These are phyloP conservation scores for Paramecium sonneborni DNA, from an alignment of 73 alveolate species.

Conservation along the genomic window DNA sequence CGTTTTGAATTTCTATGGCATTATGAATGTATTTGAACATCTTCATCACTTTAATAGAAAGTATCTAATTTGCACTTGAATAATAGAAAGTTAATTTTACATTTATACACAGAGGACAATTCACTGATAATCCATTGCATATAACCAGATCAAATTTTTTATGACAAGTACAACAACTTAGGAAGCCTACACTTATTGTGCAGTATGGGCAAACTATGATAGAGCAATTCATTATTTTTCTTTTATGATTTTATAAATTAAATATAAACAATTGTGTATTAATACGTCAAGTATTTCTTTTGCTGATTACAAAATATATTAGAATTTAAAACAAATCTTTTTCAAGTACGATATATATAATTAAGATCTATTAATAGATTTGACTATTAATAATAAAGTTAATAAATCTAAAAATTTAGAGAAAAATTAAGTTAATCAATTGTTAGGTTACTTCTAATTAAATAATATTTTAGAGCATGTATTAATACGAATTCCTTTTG, in stretches of 20 bases:
- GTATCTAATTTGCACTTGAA: not conserved
- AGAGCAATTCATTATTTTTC: not conserved
- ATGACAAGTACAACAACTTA: constrained; percentile 31
- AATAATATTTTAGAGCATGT: not conserved
- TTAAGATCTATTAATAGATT: no score
- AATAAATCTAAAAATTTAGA: not conserved
- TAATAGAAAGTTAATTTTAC: not conserved
- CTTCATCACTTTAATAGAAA: not conserved
- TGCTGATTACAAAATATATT: no score
- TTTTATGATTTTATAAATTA: not conserved
- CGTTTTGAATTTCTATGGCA: constrained; percentile 5
- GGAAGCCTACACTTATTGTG: not conserved
- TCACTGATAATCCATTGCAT: constrained; percentile 5
- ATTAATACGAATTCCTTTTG: not conserved
- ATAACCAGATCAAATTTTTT: not conserved
- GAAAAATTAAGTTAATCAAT: not conserved
- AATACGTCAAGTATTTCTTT: not conserved
- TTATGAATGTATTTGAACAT: not conserved
- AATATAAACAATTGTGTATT: constrained; percentile 1
- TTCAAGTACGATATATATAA: no score
- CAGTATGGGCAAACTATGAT: not conserved
- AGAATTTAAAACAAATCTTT: not conserved
- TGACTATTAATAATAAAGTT: not conserved
- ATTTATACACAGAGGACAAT: not conserved
- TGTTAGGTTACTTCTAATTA: not conserved